Percentiles rank a stretch among this genome's conserved stretches.
These are phyloP conservation scores for Hyphopichia fennica DNA, from an alignment of 1,139 yeast genomes.

Conservation along the genomic window DNA sequence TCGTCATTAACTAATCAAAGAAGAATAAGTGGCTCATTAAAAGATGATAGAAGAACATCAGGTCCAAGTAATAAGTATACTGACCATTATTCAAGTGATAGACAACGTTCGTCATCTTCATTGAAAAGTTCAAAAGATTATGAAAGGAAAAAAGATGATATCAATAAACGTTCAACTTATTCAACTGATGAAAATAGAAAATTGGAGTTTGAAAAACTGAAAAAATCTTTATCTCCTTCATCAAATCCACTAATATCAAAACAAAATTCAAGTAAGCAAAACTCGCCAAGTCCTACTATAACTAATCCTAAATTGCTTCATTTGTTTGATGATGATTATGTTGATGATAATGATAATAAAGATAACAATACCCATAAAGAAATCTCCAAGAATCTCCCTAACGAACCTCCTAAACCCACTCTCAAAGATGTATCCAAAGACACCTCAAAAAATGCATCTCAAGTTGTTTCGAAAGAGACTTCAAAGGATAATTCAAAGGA, in stretches of 20 bases:
- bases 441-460: too few relatives aligned
- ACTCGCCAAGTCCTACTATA: neutral
- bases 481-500: too few relatives aligned
- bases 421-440: too few relatives aligned
- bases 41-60: neutral
- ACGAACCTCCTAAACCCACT: neutral
- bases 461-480: neutral
- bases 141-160: constrained; percentile 1
- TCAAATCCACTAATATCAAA: neutral
- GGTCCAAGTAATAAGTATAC: neutral
- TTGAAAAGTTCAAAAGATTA: constrained; percentile 1
- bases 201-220: neutral
- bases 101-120: neutral
- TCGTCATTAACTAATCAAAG: too few relatives aligned
- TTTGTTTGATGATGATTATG: constrained; percentile 5
- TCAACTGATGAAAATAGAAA: constrained; percentile 2
- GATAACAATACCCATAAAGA: neutral
- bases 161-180: neutral
- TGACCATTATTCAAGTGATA: constrained; percentile 1
- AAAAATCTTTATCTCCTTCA: neutral
- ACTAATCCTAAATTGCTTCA: constrained; percentile 5
- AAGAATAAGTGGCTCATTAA: neutral
- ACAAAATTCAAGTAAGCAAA: neutral
- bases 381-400: neutral
- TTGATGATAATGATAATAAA: neutral